Evolutionary conservation across 2,329 filamentous ascomycete species (phyloP), one percentile per base, ranked within the genome.

Genomic region (Alternaria brassicicola): DNA sequence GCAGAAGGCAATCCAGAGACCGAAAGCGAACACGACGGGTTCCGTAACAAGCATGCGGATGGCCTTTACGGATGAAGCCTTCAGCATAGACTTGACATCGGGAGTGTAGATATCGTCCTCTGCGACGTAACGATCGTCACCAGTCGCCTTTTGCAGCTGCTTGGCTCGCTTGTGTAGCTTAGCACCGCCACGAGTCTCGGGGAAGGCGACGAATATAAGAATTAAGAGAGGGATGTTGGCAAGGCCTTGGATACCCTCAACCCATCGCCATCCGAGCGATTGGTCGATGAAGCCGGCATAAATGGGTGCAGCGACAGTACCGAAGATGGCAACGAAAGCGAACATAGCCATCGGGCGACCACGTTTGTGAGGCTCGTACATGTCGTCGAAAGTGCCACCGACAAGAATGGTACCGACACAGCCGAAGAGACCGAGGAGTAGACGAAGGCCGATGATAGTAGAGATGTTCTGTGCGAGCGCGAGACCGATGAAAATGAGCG

Each of bases 281-380:
- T 83, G 75, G 68, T 84, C 81, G 67, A 85, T 83, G 75, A 84
- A 84, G 41, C 82, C 81, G 45, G 82, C 81, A 66, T 84, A 84
- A 64, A 84, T 83, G 36, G 83, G 83, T 3, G 83, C 83, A 5
- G 77, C 80, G 25, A 84, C 82, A 9, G 83, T 84, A 42, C 83
- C 83, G 55, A 71, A 71, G 23, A 71, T 70, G 21, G 68, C 67
- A 28, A 71, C 61, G 55, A 71, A 71, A 30, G 55, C 60, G 63
- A 71, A 71, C 68, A 71, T 71, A 33, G 68, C 68, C 68, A 71
- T 71, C 6, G 68, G 68, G 4, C 67, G 64, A 19, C 68, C 68
- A 12, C 68, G 67, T 30, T 68, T 64, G 39, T 71, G 66, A 3
- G 68, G 64, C 15, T 69, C 67, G 51, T 71, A 71, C 68, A 71